Base-by-base conservation (phyloP, 1,139 yeast species). In the Yarrowia galli region DNA sequence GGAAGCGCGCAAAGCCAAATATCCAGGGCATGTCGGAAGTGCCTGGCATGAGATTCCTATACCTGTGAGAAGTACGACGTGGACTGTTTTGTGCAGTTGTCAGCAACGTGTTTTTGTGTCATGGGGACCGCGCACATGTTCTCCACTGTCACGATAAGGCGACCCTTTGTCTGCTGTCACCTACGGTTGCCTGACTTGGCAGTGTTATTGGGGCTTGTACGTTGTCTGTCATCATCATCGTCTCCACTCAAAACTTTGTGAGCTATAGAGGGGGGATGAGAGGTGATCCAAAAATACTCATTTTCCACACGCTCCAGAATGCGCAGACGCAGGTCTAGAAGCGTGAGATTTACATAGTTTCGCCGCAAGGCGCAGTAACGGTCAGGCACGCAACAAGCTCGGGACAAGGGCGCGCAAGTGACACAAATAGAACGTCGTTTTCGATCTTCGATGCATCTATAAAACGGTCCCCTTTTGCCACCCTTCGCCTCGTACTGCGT, bases 281-380 rank as follows among this genome's bases (percentile, higher is more conserved):
- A n/a, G 13, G 35, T 20, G 35, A 22, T 36, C 60, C 60, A 53
- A 53, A 53, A 53, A 53, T 53, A 53, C 58, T 13, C 40, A 23
- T 9, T 8, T 4, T 7, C n/a, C 45, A 16, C 40, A 23, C 3
- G n/a, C 10, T 6, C n/a, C 43, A 22, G 18, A 45, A 45, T 45
- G 54, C 32, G 32, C 25, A 32, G 56, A 49, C 40, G 56, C 56
- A 49, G 58, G 58, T 51, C 28, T 38, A 36, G 42, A 51, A 51
- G 58, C 42, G 40, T n/a, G 23, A 28, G n/a, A 16, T 16, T 16
- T 16, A 8, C n/a, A 25, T 25, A 28, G 58, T 35, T 36, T 8
- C 45, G 60, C 60, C 60, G 60, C 60, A 53, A 53, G 60, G 60
- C 60, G 60, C 60, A 53, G 60, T 53, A 35, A 51, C 56, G 25